Evolutionary conservation across 2,329 filamentous ascomycete species (phyloP).

Genomic region (Ascochyta fabae): DNA sequence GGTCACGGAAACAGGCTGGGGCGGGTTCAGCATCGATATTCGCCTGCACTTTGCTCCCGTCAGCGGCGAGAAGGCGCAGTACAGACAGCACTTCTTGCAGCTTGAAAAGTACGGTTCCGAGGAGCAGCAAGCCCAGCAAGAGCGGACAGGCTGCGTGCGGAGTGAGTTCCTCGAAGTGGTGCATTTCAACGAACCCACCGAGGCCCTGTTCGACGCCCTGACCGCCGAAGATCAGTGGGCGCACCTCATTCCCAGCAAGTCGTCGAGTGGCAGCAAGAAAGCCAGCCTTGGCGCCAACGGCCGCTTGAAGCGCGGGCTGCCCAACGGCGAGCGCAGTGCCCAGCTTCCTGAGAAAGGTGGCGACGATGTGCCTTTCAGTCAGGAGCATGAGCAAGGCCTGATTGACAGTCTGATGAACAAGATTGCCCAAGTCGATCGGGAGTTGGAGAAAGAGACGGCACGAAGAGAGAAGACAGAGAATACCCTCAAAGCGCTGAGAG

Average conservation of each 20-base stretch:
- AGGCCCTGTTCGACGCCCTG: slow-evolving; percentile 86
- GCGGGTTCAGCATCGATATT: slow-evolving; percentile 95
- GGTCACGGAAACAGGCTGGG: slow-evolving; percentile 94
- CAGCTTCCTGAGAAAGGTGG: slow-evolving; percentile 45
- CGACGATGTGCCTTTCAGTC: slow-evolving; percentile 44
- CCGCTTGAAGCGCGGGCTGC: slow-evolving; percentile 43
- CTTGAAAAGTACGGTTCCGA: slow-evolving; percentile 86
- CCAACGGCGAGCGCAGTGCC: slow-evolving; percentile 46
- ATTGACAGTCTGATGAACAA: slow-evolving; percentile 40
- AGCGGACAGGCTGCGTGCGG: slow-evolving; percentile 65
- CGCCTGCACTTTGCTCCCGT: slow-evolving; percentile 92
- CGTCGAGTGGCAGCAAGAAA: slow-evolving; percentile 53
- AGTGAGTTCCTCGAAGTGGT: slow-evolving; percentile 91
- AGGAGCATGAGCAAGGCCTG: slow-evolving; percentile 45
- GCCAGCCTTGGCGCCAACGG: slow-evolving; percentile 42
- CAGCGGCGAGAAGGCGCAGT: slow-evolving; percentile 90
- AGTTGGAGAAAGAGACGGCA: slow-evolving; percentile 40
- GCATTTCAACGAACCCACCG: slow-evolving; percentile 95
- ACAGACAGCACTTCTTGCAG: slow-evolving; percentile 90
- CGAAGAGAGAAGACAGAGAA: slow-evolving; percentile 41
- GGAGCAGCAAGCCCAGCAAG: slow-evolving; percentile 66
- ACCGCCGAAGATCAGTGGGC: slow-evolving; percentile 72
- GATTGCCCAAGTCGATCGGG: slow-evolving; percentile 43
- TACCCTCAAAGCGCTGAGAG: slow-evolving; percentile 39
- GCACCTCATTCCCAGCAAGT: slow-evolving; percentile 48